A percentile compares a stretch with the other conserved stretches of the same genome.
Evolutionary conservation across 768 basidiomycete genomes (phyloP).

Genomic region (Trichaptum fuscoviolaceum): DNA sequence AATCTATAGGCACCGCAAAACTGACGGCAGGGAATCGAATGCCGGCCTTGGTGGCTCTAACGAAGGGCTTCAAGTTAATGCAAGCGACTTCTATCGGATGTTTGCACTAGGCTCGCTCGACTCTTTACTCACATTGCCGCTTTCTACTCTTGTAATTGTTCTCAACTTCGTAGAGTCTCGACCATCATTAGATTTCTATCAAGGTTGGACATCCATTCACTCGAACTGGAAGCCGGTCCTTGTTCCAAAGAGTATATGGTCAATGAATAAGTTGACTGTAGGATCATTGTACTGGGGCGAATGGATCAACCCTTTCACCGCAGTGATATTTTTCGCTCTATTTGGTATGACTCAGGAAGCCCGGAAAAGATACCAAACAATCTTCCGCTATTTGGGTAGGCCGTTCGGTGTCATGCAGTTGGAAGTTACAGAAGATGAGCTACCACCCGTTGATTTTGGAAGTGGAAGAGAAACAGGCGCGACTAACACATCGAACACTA

Average conservation of each 20-base stretch:
- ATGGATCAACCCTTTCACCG: neutral
- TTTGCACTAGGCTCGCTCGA: neutral
- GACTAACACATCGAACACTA: neutral
- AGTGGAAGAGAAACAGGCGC: neutral
- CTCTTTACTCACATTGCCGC: neutral
- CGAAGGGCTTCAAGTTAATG: neutral
- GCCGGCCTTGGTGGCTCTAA: neutral
- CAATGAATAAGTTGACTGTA: neutral
- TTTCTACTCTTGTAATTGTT: neutral
- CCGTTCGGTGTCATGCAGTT: neutral
- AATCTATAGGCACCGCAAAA: neutral
- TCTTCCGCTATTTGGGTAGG: neutral
- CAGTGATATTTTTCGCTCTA: neutral
- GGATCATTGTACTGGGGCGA: neutral
- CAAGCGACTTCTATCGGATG: neutral
- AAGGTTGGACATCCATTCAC: neutral
- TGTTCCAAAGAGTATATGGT: neutral
- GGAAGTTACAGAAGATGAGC: neutral
- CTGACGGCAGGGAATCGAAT: neutral
- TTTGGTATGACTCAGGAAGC: neutral
- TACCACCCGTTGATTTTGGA: neutral
- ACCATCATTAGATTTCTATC: neutral
- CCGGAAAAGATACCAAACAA: neutral
- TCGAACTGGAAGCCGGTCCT: neutral
- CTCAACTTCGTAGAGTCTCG: neutral